These are phyloP conservation scores for Brassica balearica DNA, from an alignment of 441 rosid species.

Conservation along the genomic window DNA sequence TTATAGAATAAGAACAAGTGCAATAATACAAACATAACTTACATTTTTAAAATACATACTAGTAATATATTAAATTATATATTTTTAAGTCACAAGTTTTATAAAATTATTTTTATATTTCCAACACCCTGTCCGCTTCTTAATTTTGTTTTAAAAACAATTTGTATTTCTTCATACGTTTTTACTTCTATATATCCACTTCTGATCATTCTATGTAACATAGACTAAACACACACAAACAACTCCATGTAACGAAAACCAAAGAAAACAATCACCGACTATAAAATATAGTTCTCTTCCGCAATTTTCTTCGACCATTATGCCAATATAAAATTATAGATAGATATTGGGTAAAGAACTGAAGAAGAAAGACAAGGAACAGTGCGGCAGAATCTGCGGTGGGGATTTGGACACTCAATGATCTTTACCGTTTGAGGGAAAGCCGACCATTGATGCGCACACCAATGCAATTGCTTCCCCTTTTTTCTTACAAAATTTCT, in stretches of 20 bases:
- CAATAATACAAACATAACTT: not conserved
- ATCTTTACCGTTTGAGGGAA: conserved; percentile 43
- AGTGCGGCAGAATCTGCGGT: conserved; percentile 48
- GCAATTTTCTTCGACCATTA: conserved; percentile 29
- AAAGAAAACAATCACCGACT: not conserved
- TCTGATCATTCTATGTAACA: not conserved
- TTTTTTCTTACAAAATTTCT: not conserved
- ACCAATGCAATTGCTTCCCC: conserved; percentile 44
- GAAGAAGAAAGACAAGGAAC: conserved; percentile 36
- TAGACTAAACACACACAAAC: not conserved
- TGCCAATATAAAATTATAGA: not conserved
- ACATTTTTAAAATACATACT: no score
- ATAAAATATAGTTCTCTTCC: not conserved
- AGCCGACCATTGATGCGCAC: conserved; percentile 47
- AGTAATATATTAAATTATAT: no score
- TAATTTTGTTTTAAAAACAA: no score
- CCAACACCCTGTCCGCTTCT: no score
- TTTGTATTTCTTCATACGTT: no score
- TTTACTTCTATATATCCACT: not conserved
- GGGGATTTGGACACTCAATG: conserved; percentile 47
- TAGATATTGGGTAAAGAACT: conserved; percentile 30
- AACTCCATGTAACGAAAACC: not conserved
- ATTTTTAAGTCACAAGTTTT: no score
- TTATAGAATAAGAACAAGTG: not conserved
- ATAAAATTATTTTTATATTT: no score